Evolutionary conservation across 2,329 filamentous ascomycete genomes (phyloP).

Genomic region (Chrysoporthe deuterocubensis): DNA sequence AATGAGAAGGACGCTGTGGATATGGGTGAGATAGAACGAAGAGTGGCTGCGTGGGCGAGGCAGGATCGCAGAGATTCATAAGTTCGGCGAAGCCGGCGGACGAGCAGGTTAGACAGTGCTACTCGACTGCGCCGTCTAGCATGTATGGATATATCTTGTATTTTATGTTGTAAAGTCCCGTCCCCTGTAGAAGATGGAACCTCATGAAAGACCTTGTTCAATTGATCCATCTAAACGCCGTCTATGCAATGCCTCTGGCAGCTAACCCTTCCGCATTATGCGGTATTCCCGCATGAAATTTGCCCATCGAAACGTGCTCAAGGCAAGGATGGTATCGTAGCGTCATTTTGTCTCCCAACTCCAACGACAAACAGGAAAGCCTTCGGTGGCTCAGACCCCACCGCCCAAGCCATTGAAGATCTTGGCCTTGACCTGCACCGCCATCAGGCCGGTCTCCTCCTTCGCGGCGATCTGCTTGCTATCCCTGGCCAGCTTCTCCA

Average conservation of each 20-base stretch:
- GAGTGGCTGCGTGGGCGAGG: neutral
- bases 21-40: neutral
- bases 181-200: neutral
- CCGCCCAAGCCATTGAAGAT: constrained; percentile 56
- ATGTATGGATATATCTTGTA: neutral
- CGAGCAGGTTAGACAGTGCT: neutral
- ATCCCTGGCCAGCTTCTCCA: constrained; percentile 66
- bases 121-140: neutral
- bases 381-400: constrained; percentile 20
- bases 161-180: constrained; percentile 8
- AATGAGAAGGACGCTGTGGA: neutral
- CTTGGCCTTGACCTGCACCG: constrained; percentile 65
- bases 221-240: constrained; percentile 28
- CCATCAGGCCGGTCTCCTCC: constrained; percentile 66
- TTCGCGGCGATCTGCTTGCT: constrained; percentile 64
- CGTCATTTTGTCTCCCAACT: constrained; percentile 11
- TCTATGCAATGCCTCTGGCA: constrained; percentile 19
- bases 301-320: constrained; percentile 8
- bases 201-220: constrained; percentile 14
- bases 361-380: neutral
- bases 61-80: neutral
- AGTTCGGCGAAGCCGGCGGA: neutral
- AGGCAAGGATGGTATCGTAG: constrained; percentile 11
- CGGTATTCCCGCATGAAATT: constrained; percentile 6
- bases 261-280: neutral